Evolutionary conservation across 1,139 yeast species (phyloP), one percentile per base, ranked within the genome.

Genomic region (Geotrichum bryndzae): DNA sequence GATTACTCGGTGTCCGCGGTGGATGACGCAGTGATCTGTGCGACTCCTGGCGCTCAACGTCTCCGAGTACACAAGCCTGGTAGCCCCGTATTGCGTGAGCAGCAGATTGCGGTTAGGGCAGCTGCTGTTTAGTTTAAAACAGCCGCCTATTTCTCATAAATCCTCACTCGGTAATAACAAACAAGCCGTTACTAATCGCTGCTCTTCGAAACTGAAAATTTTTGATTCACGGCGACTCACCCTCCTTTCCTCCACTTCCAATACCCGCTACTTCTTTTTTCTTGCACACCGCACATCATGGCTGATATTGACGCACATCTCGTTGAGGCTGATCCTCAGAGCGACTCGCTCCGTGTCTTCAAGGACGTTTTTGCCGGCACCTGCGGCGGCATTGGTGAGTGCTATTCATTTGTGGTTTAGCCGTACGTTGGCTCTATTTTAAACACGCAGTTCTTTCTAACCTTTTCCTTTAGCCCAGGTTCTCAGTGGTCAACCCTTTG

Each of bases 401-500:
- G 13, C 4, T 25, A 15, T 38, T n/a, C 10, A 15, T n/a, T 38
- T n/a, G 18, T 38, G 45, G 15, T 38, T 38, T 33, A 51, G 25
- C 22, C 29, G 29, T 25, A 31, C 55, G 57, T 25, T 51, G 22
- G 13, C 31, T 18, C 18, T 13, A 15, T 38, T 11, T 1, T 18
- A 13, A 18, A 38, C 18, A 33, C 57, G 53, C 45, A 59, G 54
- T n/a, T 22, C 13, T 10, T 38, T 4, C 6, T 38, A n/a, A 38
- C 45, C 18, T 38, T n/a, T 50, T 25, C 27, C 5, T 35, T n/a
- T 50, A 69, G 91, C 97, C 18, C 98, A 92, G 76, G 97, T 92
- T 15, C 78, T 92, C 56, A 90, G 88, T n/a, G 97, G 97, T 41
- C 97, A 92, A 75, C 98, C 98, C 13, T 92, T 92, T 70, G 98